Evolutionary conservation across 2,329 filamentous ascomycete species (phyloP), one percentile per base, ranked within the genome.

Genomic region (Colletotrichum phormii): DNA sequence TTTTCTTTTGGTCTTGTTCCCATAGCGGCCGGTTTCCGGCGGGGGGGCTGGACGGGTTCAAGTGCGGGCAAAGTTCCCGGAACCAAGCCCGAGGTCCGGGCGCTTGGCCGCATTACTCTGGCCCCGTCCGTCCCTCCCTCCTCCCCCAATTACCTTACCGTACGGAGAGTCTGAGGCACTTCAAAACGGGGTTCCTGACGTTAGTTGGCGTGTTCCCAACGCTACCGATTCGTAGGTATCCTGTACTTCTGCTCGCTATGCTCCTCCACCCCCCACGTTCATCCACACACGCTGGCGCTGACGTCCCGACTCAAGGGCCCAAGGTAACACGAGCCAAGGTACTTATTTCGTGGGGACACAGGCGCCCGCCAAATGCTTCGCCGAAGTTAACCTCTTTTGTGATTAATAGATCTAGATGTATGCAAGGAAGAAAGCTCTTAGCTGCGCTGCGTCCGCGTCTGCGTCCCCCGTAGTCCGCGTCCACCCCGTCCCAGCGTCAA

Each of bases 371-470:
- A 13, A n/a, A n/a, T 11, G 22, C 35, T 57, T 72, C 66, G 60
- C 70, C 66, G 49, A 70, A 72, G 46, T 49, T 72, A 61, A 49
- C 54, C 66, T 70, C 66, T 65, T 70, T 63, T 12, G 24, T 72
- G 57, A 73, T 73, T 72, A 72, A 73, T 64, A 73, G 26, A 66
- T 73, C 57, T 73, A 72, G 49, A 49, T 57, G 22, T 73, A 62
- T 71, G 62, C 71, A 71, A 72, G 49, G 37, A 63, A 63, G 31
- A 59, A 59, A 59, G 67, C 62, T 72, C 62, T 73, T 72, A 42
- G 24, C 58, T 67, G 31, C 58, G 58, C 57, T 62, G 33, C 62
- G 62, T 51, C 37, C n/a, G 46, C 59, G 54, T 49, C 42, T 15
- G 42, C 62, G 61, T 49, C 35, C 18, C 29, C 59, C 31, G 6